Evolutionary conservation across 2,329 filamentous ascomycete genomes (phyloP).

Genomic region (Fusarium verrucosum): DNA sequence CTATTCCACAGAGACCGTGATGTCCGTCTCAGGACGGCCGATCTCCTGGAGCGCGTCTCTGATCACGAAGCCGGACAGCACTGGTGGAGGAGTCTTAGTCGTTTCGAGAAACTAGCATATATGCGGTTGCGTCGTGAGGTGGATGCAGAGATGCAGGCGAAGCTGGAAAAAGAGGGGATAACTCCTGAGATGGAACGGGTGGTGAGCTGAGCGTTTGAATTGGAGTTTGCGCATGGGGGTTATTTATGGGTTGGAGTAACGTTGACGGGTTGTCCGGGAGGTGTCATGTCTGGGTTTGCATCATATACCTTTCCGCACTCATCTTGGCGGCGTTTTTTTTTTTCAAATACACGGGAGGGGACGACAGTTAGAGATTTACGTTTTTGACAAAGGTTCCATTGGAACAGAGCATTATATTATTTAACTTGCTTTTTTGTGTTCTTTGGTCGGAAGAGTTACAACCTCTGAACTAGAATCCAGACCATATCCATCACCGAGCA

Average conservation of each 20-base stretch:
- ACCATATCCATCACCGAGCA: constrained; percentile 11
- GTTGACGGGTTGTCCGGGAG: constrained; percentile 28
- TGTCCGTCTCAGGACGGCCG: constrained; percentile 79
- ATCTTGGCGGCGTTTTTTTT: constrained; percentile 39
- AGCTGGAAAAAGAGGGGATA: constrained; percentile 57
- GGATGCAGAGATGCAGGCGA: constrained; percentile 61
- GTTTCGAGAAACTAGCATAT: constrained; percentile 89
- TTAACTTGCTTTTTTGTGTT: constrained; percentile 35
- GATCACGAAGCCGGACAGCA: constrained; percentile 91
- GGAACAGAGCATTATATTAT: constrained; percentile 19
- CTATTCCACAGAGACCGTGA: constrained; percentile 88
- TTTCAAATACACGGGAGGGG: constrained; percentile 24
- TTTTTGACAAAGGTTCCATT: neutral
- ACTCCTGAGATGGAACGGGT: constrained; percentile 56
- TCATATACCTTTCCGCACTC: constrained; percentile 31
- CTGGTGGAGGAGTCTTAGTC: constrained; percentile 87
- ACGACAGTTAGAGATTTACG: constrained; percentile 9
- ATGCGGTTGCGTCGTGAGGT: constrained; percentile 77
- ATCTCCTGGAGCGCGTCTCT: constrained; percentile 81
- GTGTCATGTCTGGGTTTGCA: constrained; percentile 32
- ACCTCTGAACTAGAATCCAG: constrained; percentile 3
- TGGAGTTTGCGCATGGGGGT: constrained; percentile 3
- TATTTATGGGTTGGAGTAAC: constrained; percentile 23
- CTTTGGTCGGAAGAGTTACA: neutral
- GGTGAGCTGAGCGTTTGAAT: constrained; percentile 55